Conservation (phyloP, 1,139 yeast species). For the Nakaseomyces kungkrabaensis region DNA sequence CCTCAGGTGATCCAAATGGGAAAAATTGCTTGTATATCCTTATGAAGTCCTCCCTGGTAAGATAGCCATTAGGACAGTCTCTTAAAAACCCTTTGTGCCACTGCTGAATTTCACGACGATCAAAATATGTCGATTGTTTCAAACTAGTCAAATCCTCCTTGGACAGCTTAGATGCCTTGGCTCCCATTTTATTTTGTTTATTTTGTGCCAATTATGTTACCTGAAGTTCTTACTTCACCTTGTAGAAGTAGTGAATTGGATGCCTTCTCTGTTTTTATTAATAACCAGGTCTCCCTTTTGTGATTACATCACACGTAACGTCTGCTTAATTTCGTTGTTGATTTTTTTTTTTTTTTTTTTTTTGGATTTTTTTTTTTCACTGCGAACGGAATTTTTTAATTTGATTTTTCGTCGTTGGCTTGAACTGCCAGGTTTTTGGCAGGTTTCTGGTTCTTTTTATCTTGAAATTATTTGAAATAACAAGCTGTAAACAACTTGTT, state of each 20-base stretch:
- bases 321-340: neutral
- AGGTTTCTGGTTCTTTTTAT: too few species aligned
- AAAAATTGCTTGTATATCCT: conserved; percentile 92
- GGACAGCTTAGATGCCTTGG: conserved; percentile 84
- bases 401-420: neutral
- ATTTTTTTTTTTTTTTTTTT: neutral
- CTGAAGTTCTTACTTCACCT: too few species aligned
- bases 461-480: neutral
- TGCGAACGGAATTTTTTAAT: neutral
- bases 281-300: neutral
- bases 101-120: conserved; percentile 87
- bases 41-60: conserved; percentile 79
- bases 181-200: conserved; percentile 54
- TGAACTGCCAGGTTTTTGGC: too few species aligned
- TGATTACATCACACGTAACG: neutral
- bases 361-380: neutral
- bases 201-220: too few species aligned
- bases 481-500: neutral
- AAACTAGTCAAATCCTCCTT: conserved; percentile 81
- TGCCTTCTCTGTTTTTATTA: too few species aligned
- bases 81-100: conserved; percentile 95
- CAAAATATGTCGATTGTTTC: conserved; percentile 82
- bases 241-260: too few species aligned
- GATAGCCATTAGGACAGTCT: conserved; percentile 88
- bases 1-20: conserved; percentile 96